These are phyloP conservation scores for Bauhinia variegata DNA, from an alignment of 306 rosid genomes.

Conservation along the genomic window DNA sequence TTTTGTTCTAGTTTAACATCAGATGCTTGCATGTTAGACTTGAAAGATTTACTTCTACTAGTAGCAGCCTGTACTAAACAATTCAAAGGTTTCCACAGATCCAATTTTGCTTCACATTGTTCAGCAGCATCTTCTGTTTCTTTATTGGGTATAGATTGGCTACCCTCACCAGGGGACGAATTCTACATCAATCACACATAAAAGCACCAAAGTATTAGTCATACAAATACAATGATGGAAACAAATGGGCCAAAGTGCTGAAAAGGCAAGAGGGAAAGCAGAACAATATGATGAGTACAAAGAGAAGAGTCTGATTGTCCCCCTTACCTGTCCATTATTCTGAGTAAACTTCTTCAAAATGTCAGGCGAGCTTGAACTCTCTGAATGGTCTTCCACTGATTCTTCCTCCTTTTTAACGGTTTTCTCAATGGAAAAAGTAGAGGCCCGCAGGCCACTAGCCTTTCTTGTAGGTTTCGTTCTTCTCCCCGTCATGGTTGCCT, in stretches of 20 bases:
- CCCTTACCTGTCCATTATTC: constrained; percentile 55
- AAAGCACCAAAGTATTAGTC: constrained; percentile 10
- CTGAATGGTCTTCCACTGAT: constrained; percentile 51
- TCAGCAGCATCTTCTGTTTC: constrained; percentile 55
- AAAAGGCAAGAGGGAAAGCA: constrained; percentile 2
- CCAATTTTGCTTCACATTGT: constrained; percentile 59
- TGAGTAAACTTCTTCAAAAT: constrained; percentile 55
- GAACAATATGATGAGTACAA: constrained; percentile 6
- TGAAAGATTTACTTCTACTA: constrained; percentile 68
- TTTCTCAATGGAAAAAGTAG: constrained; percentile 67
- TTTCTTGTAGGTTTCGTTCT: constrained; percentile 83
- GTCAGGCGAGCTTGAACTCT: constrained; percentile 75
- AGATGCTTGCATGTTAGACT: constrained; percentile 57
- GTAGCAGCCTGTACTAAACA: constrained; percentile 76
- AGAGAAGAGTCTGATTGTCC: constrained; percentile 20
- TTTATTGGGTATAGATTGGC: constrained; percentile 40
- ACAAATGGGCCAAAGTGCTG: not conserved
- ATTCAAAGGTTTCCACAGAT: constrained; percentile 71
- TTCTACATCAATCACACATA: constrained; percentile 48
- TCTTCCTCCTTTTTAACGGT: constrained; percentile 63
- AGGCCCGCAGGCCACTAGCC: constrained; percentile 58
- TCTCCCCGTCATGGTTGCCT: constrained; percentile 76
- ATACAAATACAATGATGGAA: constrained; percentile 22
- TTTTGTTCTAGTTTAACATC: constrained; percentile 49
- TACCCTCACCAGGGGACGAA: constrained; percentile 56